Evolutionary conservation across 2,329 filamentous ascomycete species (phyloP).

Genomic region (Neobulgaria alba): DNA sequence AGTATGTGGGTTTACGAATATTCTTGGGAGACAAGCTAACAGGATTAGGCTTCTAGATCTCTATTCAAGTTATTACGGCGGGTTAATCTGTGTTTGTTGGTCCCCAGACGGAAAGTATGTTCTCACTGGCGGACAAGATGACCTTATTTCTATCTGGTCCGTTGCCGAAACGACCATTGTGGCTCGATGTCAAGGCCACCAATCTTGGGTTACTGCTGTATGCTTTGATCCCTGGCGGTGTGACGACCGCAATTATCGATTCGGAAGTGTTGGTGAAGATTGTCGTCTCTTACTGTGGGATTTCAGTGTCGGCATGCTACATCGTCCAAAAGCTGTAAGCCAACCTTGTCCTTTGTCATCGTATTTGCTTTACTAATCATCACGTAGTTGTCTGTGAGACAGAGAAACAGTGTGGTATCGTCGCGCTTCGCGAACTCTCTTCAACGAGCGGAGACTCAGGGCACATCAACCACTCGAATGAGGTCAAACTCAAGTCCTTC

Average conservation of each 20-base stretch:
- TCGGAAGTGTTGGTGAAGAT: constrained; percentile 93
- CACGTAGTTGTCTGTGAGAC: constrained; percentile 43
- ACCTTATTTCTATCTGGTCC: constrained; percentile 93
- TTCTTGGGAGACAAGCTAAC: constrained; percentile 9
- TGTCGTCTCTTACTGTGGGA: constrained; percentile 89
- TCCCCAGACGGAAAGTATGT: constrained; percentile 95
- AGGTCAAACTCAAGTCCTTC: constrained; percentile 65
- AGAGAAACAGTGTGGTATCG: constrained; percentile 39
- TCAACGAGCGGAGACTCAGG: constrained; percentile 54
- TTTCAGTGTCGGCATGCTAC: constrained; percentile 94
- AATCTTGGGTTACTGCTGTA: constrained; percentile 89
- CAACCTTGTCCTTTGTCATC: too few relatives aligned
- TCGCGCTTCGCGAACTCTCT: constrained; percentile 40
- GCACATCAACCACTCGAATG: constrained; percentile 49
- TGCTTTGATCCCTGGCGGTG: constrained; percentile 97
- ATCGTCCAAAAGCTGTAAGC: constrained; percentile 77
- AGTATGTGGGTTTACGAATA: constrained; percentile 44
- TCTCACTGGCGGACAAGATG: constrained; percentile 90
- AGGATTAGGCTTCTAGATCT: constrained; percentile 65
- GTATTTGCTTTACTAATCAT: background rate
- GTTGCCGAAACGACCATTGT: constrained; percentile 75
- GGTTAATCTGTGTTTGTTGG: constrained; percentile 84
- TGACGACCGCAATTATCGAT: constrained; percentile 89
- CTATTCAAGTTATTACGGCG: constrained; percentile 88
- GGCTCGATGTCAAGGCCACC: constrained; percentile 87